These are phyloP conservation scores for Tremellales sp. DNA, from an alignment of 1,284 basidiomycete species.

Conservation along the genomic window DNA sequence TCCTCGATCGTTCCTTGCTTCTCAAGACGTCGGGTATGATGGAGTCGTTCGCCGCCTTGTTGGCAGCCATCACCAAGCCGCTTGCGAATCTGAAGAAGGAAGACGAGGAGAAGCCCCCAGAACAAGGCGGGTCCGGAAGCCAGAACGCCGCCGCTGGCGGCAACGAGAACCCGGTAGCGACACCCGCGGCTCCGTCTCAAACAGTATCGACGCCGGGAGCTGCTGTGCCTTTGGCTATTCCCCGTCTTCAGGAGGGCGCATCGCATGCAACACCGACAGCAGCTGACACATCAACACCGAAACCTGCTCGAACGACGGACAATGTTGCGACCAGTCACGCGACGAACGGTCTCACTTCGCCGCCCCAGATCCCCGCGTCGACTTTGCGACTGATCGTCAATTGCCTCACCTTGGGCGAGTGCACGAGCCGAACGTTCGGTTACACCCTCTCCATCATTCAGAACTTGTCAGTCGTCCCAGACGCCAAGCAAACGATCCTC, in stretches of 20 bases:
- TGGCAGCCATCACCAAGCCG: slow-evolving; percentile 81
- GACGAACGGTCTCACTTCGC: slow-evolving; percentile 27
- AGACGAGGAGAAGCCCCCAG: neutral
- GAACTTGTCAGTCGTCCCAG: slow-evolving; percentile 78
- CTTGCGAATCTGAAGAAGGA: slow-evolving; percentile 51
- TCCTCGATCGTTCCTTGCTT: slow-evolving; percentile 78
- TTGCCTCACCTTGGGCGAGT: slow-evolving; percentile 88
- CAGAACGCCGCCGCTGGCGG: neutral
- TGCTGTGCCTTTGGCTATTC: neutral
- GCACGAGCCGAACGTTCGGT: slow-evolving; percentile 88
- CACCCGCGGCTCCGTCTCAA: neutral
- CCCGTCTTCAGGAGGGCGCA: too few species aligned
- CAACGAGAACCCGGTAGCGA: neutral
- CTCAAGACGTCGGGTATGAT: slow-evolving; percentile 83
- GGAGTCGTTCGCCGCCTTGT: slow-evolving; percentile 79
- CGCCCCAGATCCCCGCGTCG: slow-evolving; percentile 74
- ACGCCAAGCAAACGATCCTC: slow-evolving; percentile 79
- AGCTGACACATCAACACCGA: neutral
- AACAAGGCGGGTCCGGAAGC: too few species aligned
- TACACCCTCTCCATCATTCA: slow-evolving; percentile 85
- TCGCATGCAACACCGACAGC: neutral
- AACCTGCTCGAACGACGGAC: neutral
- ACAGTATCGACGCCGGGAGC: neutral
- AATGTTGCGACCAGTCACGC: neutral
- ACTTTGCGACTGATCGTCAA: slow-evolving; percentile 86